These are phyloP conservation scores for Hericium erinaceus DNA, from an alignment of 768 basidiomycete species.

Conservation along the genomic window DNA sequence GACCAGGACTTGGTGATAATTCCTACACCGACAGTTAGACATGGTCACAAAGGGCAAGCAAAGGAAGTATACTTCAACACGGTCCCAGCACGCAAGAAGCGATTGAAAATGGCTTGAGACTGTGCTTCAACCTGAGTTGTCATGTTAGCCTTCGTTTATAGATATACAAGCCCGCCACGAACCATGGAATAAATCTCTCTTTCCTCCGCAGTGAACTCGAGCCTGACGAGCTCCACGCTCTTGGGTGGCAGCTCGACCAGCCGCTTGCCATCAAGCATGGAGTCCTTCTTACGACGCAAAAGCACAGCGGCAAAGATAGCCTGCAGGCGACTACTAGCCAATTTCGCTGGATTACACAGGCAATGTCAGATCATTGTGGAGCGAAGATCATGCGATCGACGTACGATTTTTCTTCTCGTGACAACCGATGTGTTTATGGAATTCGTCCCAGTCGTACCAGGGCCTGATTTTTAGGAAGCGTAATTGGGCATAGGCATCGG, in stretches of 20 bases:
- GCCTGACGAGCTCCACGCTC: constrained; percentile 36
- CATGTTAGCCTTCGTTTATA: constrained; percentile 1
- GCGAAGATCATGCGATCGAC: constrained; percentile 11
- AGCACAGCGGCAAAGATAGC: constrained; percentile 44
- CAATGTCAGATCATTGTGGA: constrained; percentile 4
- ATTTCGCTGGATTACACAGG: constrained; percentile 26
- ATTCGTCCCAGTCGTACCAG: constrained; percentile 33
- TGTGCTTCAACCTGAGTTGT: constrained; percentile 36
- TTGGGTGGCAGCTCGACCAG: constrained; percentile 60
- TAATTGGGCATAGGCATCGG: constrained; percentile 40
- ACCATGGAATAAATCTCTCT: constrained; percentile 53
- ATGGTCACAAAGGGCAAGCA: not conserved
- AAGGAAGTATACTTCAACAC: constrained; percentile 47
- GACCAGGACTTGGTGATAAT: constrained; percentile 46
- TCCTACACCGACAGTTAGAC: constrained; percentile 22
- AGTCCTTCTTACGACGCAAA: constrained; percentile 44
- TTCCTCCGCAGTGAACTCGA: constrained; percentile 55
- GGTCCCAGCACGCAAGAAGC: constrained; percentile 50
- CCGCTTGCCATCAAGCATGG: constrained; percentile 51
- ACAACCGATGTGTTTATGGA: constrained; percentile 21
- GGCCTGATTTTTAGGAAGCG: constrained; percentile 32
- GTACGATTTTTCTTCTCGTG: constrained; percentile 44
- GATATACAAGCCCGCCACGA: not conserved
- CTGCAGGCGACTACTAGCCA: constrained; percentile 53
- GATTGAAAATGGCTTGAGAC: constrained; percentile 56